phyloP scores from a whole-genome alignment of 2,329 filamentous ascomycete genomes.

The Cladosporium halotolerans region DNA sequence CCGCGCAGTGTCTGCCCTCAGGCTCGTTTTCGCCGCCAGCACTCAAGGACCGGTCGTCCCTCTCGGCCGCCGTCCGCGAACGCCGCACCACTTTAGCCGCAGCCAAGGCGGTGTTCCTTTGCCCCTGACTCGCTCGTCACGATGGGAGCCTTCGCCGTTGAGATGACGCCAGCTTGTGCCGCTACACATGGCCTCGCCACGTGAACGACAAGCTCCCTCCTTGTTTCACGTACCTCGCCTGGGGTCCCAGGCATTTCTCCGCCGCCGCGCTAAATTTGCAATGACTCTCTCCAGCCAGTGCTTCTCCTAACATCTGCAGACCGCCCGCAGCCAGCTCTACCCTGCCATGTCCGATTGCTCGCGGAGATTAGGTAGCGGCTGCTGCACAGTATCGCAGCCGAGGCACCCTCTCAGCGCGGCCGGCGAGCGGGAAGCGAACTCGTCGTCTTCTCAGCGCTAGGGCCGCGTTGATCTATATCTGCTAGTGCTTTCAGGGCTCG shows the following conservation, averaged over 20 bases:
- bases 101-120: neutral
- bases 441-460: no score
- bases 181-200: neutral
- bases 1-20: neutral
- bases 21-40: no score
- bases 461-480: no score
- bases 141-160: conserved; percentile 7
- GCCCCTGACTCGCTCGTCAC: conserved; percentile 3
- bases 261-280: no score
- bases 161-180: conserved; percentile 2
- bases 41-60: neutral
- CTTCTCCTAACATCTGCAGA: no score
- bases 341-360: conserved; percentile 29
- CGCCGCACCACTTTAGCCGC: neutral
- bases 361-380: no score
- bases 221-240: conserved; percentile 1
- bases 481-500: no score
- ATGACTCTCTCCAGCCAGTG: no score
- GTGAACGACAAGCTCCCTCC: conserved; percentile 5
- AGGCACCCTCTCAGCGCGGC: no score
- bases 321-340: conserved; percentile 20
- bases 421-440: no score
- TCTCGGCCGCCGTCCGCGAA: neutral
- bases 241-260: neutral
- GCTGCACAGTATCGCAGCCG: no score